These are phyloP conservation scores for Botryotinia calthae DNA, from an alignment of 2,329 filamentous ascomycete species.

Conservation along the genomic window DNA sequence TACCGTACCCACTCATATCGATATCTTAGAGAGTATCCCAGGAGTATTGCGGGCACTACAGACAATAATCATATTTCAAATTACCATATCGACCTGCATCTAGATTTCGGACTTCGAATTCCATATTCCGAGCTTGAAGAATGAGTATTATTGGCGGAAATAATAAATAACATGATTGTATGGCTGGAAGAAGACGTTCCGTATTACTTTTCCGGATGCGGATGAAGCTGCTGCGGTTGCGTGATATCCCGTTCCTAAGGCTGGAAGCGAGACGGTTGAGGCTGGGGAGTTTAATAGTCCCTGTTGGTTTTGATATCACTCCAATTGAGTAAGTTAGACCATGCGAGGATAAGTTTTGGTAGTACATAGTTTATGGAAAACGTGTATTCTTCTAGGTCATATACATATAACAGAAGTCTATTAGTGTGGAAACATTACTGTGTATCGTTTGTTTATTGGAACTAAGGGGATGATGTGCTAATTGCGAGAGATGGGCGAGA, in stretches of 20 bases:
- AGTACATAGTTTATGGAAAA: background rate
- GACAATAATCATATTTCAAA: background rate
- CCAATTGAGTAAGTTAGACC: background rate
- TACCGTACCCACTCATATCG: background rate
- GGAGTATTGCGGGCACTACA: background rate
- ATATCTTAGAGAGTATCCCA: background rate
- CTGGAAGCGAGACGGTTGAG: slow-evolving; percentile 10
- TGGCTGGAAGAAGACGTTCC: slow-evolving; percentile 25
- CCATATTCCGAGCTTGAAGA: background rate
- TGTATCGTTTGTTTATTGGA: background rate
- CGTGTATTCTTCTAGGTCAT: background rate
- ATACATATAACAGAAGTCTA: background rate
- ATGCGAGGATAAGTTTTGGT: background rate
- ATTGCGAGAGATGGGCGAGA: background rate
- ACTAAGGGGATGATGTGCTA: background rate
- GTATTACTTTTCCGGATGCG: slow-evolving; percentile 10
- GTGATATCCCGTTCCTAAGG: slow-evolving; percentile 8
- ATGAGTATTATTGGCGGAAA: background rate
- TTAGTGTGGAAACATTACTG: background rate
- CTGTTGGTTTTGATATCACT: background rate
- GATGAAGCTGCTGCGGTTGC: slow-evolving; percentile 12
- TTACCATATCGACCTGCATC: background rate
- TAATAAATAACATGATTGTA: background rate
- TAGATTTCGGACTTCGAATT: background rate
- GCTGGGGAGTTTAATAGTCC: background rate